These are phyloP conservation scores for Eragrostis curvula DNA, from an alignment of 176 grass and related monocot genomes.

Conservation along the genomic window DNA sequence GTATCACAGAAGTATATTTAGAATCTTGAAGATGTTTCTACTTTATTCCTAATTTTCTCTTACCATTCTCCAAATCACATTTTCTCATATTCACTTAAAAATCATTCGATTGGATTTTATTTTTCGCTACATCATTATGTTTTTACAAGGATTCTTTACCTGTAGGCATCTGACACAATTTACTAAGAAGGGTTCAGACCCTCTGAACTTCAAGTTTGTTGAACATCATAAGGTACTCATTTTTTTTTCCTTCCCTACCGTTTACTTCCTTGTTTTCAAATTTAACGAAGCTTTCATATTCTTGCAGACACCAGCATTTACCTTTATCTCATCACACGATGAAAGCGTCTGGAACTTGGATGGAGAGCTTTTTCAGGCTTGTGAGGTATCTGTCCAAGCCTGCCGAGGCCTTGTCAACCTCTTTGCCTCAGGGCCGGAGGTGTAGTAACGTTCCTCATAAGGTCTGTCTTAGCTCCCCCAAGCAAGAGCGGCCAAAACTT, in stretches of 20 bases:
- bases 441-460: slow-evolving; percentile 39
- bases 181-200: slow-evolving; percentile 79
- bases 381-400: slow-evolving; percentile 69
- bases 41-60: not conserved
- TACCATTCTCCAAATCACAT: not conserved
- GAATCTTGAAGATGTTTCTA: not conserved
- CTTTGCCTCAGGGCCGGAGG: slow-evolving; percentile 79
- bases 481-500: not conserved
- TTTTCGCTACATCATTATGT: not conserved
- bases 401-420: slow-evolving; percentile 78
- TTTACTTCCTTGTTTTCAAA: not conserved
- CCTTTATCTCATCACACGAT: slow-evolving; percentile 74
- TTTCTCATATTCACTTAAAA: not conserved
- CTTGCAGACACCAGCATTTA: slow-evolving; percentile 74
- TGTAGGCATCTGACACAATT: slow-evolving; percentile 92
- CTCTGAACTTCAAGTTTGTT: slow-evolving; percentile 80
- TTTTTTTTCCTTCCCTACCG: not conserved
- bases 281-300: slow-evolving; percentile 12
- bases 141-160: slow-evolving; percentile 16
- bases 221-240: slow-evolving; percentile 85
- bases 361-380: slow-evolving; percentile 76
- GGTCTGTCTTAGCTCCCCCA: not conserved
- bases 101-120: not conserved
- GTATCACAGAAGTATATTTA: not conserved
- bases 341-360: slow-evolving; percentile 87